Evolutionary conservation across 306 rosid species (phyloP).

Genomic region (Oxytropis ochrocephala): DNA sequence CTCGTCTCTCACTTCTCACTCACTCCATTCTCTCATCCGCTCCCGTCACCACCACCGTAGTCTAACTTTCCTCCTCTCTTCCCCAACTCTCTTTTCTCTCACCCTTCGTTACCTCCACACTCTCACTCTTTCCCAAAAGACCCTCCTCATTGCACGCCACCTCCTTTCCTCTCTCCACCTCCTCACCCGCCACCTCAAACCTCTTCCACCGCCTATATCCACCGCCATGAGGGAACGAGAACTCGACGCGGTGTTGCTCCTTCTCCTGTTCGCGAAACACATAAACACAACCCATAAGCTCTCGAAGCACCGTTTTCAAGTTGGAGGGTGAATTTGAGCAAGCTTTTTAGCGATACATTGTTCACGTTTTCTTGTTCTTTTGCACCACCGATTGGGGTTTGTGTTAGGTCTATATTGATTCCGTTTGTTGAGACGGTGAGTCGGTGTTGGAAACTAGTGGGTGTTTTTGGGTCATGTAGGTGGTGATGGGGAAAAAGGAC

Average conservation of each 20-base stretch:
- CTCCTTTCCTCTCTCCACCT: no score
- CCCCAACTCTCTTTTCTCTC: conserved; percentile 56
- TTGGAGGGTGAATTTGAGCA: conserved; percentile 47
- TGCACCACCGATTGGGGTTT: conserved; percentile 19
- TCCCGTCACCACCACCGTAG: conserved; percentile 60
- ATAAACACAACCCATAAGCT: conserved; percentile 48
- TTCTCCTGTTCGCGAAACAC: conserved; percentile 70
- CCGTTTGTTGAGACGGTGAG: conserved; percentile 45
- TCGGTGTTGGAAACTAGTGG: conserved; percentile 59
- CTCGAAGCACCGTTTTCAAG: conserved; percentile 30
- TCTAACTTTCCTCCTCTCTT: conserved; percentile 67
- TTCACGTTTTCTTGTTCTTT: conserved; percentile 25
- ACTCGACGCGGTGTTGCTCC: conserved; percentile 58
- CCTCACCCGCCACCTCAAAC: no score
- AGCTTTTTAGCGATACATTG: conserved; percentile 22
- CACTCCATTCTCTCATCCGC: conserved; percentile 48
- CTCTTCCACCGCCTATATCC: no score
- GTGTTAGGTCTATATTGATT: no score
- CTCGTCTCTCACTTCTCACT: conserved; percentile 56
- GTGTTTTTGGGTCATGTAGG: conserved; percentile 19
- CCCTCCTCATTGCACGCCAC: no score
- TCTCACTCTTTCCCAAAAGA: conserved; percentile 25
- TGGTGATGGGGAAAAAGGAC: background rate
- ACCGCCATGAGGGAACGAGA: conserved; percentile 35
- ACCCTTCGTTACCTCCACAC: conserved; percentile 60